Base-by-base conservation (phyloP, 192 early-diverging fungal genomes). In the Umbelopsis vinacea region DNA sequence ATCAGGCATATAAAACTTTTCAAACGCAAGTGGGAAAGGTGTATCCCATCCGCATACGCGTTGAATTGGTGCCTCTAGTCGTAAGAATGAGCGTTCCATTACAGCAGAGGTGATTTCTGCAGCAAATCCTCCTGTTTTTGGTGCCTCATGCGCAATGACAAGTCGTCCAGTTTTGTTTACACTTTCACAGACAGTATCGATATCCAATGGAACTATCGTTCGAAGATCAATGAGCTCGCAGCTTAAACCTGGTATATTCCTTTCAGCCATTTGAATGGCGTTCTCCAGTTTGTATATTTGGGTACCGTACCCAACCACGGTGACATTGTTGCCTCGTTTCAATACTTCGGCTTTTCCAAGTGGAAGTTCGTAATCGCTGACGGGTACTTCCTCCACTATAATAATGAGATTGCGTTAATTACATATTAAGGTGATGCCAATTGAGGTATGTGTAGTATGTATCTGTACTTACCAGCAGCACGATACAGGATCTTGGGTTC, bases 401-500 rank as follows among this genome's bases (percentile, higher is more conserved):
- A 52, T 1, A 29, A 29, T 29, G 29, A 29, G 29, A 71, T 37
- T 60, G 40, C 8, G 26, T 52, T 15, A 43, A 38, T 29, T 8
- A 43, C 23, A 72, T 52, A 29, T 33, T 73, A 52, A 29, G 29
- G 29, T 29, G n/a, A 46, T 29, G 10, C 40, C 21, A 72, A n/a
- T 19, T 43, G 6, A 37, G n/a, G 10, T 11, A 17, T 43, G 7
- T 22, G 8, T 37, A 35, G 47, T 6, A 10, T n/a, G 57, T 33
- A 23, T 19, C 23, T 21, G 6, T 45, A 24, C 74, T 63, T 78
- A 92, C 91, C 86, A 11, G 97, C 93, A 46, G 94, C 88, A 45
- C 97, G 92, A 82, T 98, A 98, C 22, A 98, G 85, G 60, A 94
- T 91, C 85, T 98, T 98, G 75, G 97, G 97, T 82, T 98, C 97